Base-by-base conservation (phyloP, 2,329 filamentous ascomycete genomes). In the Balansia obtecta region DNA sequence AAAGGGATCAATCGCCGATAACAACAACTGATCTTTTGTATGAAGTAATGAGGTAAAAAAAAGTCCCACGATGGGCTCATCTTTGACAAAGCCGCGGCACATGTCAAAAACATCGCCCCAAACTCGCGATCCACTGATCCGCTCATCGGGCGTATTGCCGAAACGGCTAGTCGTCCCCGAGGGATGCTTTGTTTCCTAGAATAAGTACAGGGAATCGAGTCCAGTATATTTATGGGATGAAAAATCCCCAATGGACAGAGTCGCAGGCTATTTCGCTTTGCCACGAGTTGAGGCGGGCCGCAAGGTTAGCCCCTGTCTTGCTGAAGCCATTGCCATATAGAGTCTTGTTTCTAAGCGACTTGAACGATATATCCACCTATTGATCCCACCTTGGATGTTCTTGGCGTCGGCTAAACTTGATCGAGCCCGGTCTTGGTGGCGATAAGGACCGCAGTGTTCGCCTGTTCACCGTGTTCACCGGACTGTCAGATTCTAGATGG, bases 111-210 rank as follows among this genome's bases (percentile, higher is more conserved):
- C 3, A 7, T 46, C 30, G 18, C n/a, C 34, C 18, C 8, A 20
- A 12, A 8, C 6, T 46, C 16, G 15, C 34, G 32, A 46, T 46
- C n/a, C 42, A 27, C 27, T 15, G 9, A 32, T 30, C 32, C 45
- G 45, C 45, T 46, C 45, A 39, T 16, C 45, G 45, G 45, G 45
- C 30, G 15, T 46, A 37, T 46, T 20, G 9, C 45, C 45, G 39
- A 46, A 44, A 46, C 13, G 33, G 45, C 33, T 20, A 38, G 12
- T 15, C 12, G 20, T 20, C 32, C 38, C 45, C 45, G 45, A 46
- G 18, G n/a, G 32, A n/a, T 46, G 38, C 44, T 33, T 16, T 15
- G 10, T 38, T 46, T 15, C 32, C 13, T 27, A 5, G 6, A 10
- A 12, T 9, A 3, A 32, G 15, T 27, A 32, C 44, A 13, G 44